Base-by-base conservation (phyloP, 192 early-diverging fungal species). In the Phlyctochytrium bullatum region DNA sequence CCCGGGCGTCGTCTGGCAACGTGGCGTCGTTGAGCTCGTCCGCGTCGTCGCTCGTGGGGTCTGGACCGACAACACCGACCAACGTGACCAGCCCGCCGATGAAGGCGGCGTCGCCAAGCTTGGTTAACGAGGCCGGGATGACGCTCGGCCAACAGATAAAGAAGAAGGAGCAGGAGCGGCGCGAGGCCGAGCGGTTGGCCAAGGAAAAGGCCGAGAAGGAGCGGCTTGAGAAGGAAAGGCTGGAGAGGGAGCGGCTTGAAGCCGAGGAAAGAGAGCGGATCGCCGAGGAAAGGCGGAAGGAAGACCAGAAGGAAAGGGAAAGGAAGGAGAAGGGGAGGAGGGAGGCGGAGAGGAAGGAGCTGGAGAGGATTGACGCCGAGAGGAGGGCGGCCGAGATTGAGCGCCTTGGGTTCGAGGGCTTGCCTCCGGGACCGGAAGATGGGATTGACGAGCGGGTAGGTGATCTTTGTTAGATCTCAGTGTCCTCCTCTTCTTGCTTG, bases 321-420 rank as follows among this genome's bases (percentile, higher is more conserved):
- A 27, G 66, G 24, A 61, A 73, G 52, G 61, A 61, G 24, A 54
- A 72, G 59, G 61, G 52, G 34, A 20, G 34, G 35, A 68, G 47
- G 40, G 58, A 68, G 40, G 16, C 36, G 2, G 72, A 73, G 59
- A 36, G 66, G 25, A 27, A n/a, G 3, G 62, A 61, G 4, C 25
- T 66, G 2, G 40, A 33, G 35, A n/a, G 33, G 3, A 36, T 33
- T 34, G 61, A 69, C 28, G 67, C 34, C 0, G 50, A 28, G 27
- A 30, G 59, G 20, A 32, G 61, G 6, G 28, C 51, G 34, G 35
- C 17, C 20, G 66, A 67, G 1, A 32, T 66, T 4, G 67, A 69
- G 35, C 27, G 66, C 24, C 16, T 62, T 34, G 59, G 60, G 10
- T 10, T 53, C 1, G 72, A 61, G 32, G 66, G 60, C 31, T 54